phyloP scores from a whole-genome alignment of 108 stramenopile species.

The Aurantiochytrium sp. region DNA sequence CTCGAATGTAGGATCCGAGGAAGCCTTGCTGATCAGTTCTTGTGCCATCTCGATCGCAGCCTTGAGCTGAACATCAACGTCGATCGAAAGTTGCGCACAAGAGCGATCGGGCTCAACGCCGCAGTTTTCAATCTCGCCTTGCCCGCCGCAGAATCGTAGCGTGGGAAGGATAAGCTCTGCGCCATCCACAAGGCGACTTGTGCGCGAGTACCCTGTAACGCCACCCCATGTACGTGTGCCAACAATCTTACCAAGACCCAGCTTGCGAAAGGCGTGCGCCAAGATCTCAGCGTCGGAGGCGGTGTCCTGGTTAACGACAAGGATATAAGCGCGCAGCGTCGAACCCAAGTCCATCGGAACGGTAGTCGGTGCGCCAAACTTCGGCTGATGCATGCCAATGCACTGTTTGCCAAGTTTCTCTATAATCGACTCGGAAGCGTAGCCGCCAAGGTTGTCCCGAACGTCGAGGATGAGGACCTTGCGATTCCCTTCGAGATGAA shows the following conservation, averaged over 20 bases:
- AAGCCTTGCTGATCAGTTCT: not conserved
- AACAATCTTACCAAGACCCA: not conserved
- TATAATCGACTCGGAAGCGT: not conserved
- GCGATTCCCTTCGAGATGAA: not conserved
- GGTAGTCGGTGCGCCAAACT: not conserved
- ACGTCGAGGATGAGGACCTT: not conserved
- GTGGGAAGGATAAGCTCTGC: not conserved
- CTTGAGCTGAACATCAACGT: not conserved
- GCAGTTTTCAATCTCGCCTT: not conserved
- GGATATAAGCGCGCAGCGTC: not conserved
- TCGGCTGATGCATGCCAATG: not conserved
- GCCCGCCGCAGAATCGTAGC: not conserved
- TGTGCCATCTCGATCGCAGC: not conserved
- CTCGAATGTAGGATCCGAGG: too few relatives aligned
- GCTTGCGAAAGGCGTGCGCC: not conserved
- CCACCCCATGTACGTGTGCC: conserved; percentile 1
- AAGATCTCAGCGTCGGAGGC: not conserved
- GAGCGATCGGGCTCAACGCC: not conserved
- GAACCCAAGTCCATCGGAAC: not conserved
- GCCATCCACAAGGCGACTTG: not conserved
- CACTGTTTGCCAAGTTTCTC: not conserved
- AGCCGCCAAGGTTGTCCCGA: not conserved
- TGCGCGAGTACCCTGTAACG: not conserved
- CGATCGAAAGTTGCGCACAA: not conserved
- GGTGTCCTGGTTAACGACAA: not conserved